Conservation (phyloP, 2,329 filamentous ascomycete genomes). For the Bipolaris bicolor region DNA sequence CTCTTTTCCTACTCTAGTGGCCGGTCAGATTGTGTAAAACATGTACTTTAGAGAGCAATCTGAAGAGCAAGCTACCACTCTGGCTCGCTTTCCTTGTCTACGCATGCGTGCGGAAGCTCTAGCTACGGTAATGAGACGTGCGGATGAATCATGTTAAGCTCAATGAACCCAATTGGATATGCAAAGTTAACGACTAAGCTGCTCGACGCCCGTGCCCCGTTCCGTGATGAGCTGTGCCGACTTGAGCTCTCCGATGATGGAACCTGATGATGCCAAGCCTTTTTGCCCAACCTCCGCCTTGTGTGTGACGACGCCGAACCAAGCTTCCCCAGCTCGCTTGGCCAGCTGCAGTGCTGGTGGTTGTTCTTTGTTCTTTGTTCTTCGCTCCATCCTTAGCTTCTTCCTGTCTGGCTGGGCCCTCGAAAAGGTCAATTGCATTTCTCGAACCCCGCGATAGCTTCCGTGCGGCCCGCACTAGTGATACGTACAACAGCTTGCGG, state of each 20-base stretch:
- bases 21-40: conserved; percentile 53
- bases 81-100: conserved; percentile 37
- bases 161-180: conserved; percentile 39
- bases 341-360: neutral
- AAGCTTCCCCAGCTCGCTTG: neutral
- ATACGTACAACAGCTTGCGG: neutral
- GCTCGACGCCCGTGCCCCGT: conserved; percentile 19
- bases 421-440: neutral
- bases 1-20: conserved; percentile 48
- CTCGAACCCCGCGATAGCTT: conserved; percentile 1
- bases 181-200: conserved; percentile 26
- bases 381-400: too few relatives aligned
- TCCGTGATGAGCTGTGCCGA: conserved; percentile 31
- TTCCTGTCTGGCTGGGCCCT: neutral
- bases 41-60: conserved; percentile 53
- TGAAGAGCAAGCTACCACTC: conserved; percentile 51
- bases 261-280: conserved; percentile 43
- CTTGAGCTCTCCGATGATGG: conserved; percentile 26
- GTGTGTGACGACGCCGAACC: conserved; percentile 2
- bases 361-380: neutral
- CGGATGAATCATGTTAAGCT: conserved; percentile 27
- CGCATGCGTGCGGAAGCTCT: conserved; percentile 30
- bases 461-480: neutral
- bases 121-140: conserved; percentile 35
- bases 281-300: conserved; percentile 34